A percentile compares a stretch with the other conserved stretches of the same genome.
These are phyloP conservation scores for Centella asiatica DNA, from an alignment of 129 eudicot species.

Conservation along the genomic window DNA sequence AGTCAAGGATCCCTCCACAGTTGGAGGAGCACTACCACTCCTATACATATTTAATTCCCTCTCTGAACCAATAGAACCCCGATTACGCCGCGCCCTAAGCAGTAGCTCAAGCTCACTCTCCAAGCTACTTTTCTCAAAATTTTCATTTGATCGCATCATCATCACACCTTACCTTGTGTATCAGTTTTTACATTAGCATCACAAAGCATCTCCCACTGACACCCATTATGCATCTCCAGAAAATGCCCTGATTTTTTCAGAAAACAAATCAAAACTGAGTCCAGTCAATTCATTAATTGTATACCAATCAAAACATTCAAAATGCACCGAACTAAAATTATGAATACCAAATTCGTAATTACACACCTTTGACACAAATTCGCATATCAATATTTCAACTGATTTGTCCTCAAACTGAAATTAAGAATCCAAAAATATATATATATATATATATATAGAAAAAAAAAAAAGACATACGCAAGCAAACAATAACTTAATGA, in stretches of 20 bases:
- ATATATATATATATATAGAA: too few species aligned
- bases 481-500: too few species aligned
- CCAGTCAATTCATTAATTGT: not conserved
- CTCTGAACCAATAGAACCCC: conserved; percentile 29
- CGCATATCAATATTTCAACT: not conserved
- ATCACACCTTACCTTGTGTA: conserved; percentile 21
- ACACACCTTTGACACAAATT: not conserved
- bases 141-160: conserved; percentile 33
- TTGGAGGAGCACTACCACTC: conserved; percentile 93
- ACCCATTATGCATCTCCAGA: conserved; percentile 14
- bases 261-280: not conserved
- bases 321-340: not conserved
- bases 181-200: conserved; percentile 17
- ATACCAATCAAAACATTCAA: not conserved
- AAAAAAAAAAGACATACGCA: too few species aligned
- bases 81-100: conserved; percentile 36
- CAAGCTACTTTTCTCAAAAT: conserved; percentile 30
- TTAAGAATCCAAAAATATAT: not conserved
- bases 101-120: conserved; percentile 54
- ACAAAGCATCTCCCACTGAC: conserved; percentile 8
- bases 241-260: conserved; percentile 18
- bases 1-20: conserved; percentile 66
- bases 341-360: not conserved
- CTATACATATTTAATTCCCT: conserved; percentile 43
- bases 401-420: not conserved